Base-by-base conservation (phyloP, 2,329 filamentous ascomycete species). In the Fusarium fujikuroi region DNA sequence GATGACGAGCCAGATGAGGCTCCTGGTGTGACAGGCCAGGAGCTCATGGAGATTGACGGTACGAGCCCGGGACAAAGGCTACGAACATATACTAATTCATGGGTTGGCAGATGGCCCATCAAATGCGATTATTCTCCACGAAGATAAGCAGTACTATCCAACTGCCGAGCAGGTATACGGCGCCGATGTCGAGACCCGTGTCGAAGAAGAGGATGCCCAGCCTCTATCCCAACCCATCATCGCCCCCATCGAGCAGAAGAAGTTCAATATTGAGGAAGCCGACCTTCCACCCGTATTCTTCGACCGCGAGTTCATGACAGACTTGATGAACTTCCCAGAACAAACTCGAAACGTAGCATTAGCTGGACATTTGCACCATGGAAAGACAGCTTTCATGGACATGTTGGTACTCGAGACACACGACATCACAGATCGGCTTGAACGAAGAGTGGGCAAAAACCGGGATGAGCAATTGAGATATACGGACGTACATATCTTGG, bases 111-210 rank as follows among this genome's bases (percentile, higher is more conserved):
- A 94, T 81, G 95, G 93, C 19, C 93, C 95, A 7, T 98, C 95
- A 9, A 99, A 98, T 82, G 95, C 96, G 58, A 95, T 99, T n/a
- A 89, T 99, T 65, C 89, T 99, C 50, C 96, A 99, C 84, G 96
- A 99, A 87, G 96, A 99, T 85, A 99, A 99, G 83, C 96, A 98
- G 81, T 99, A 99, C 83, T 99, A 99, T 81, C 96, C 96, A 36
- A 97, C 95, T n/a, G 96, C 96, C 63, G 92, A 95, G 80, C 96
- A 99, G 82, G 92, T 97, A 46, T 99, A 98, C 81, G 96, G 96
- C 59, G 89, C 91, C 77, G 95, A 96, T 83, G 96, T 99, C 77
- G 96, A 99, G 84, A 96, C 95, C 3, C 85, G 97, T 82, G 95
- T 99, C 42, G 93, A 98, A 80, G 96, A 99, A 83, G 96, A 98